phyloP scores from a whole-genome alignment of 305 asterid genomes.

The Fraxinus angustifolia region DNA sequence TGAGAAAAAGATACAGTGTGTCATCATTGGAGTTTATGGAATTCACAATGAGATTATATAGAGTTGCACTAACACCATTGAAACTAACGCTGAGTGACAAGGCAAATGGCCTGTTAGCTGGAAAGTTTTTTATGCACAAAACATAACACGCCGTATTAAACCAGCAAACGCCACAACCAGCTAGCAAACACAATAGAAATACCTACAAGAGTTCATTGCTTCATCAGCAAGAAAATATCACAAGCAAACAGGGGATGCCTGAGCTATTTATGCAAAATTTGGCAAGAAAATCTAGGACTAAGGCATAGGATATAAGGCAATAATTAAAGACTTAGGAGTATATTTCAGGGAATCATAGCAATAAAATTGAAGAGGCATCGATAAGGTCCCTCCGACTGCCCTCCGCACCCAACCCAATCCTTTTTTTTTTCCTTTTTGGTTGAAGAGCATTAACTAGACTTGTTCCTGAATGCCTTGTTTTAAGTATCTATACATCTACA shows the following conservation, averaged over 20 bases:
- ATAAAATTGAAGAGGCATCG: background rate
- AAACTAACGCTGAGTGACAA: constrained; percentile 56
- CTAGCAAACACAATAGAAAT: constrained; percentile 44
- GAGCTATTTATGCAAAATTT: background rate
- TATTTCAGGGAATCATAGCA: background rate
- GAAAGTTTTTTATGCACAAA: constrained; percentile 52
- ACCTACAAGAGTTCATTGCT: constrained; percentile 33
- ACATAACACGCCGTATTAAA: constrained; percentile 68
- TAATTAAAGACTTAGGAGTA: background rate
- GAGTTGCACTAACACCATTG: constrained; percentile 61
- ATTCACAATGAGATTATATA: constrained; percentile 52
- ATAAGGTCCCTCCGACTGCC: background rate
- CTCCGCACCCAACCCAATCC: background rate
- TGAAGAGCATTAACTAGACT: background rate
- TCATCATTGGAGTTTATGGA: constrained; percentile 38
- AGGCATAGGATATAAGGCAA: background rate
- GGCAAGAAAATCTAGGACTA: background rate
- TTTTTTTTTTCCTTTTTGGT: background rate
- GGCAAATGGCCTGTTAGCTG: constrained; percentile 44
- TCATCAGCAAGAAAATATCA: background rate
- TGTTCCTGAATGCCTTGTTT: background rate
- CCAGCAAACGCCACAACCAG: constrained; percentile 71
- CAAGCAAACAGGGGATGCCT: background rate
- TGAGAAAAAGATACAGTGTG: constrained; percentile 49
- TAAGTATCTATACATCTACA: background rate